phyloP scores from a whole-genome alignment of 768 basidiomycete genomes.

The Lactarius deliciosus region DNA sequence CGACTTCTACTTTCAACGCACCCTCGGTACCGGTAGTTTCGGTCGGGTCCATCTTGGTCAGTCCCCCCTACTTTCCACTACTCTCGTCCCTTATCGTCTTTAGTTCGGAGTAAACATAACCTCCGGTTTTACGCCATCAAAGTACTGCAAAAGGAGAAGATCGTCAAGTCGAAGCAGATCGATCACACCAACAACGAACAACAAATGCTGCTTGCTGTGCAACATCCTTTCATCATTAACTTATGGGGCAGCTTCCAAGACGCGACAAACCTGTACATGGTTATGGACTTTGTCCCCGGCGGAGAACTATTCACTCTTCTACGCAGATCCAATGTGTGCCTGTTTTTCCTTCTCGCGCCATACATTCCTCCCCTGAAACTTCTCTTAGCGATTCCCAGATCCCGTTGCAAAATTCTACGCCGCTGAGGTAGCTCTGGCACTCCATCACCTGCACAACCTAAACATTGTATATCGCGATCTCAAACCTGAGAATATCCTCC shows the following conservation, averaged over 20 bases:
- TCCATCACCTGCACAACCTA: slow-evolving; percentile 82
- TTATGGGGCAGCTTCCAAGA: slow-evolving; percentile 97
- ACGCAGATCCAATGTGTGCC: slow-evolving; percentile 79
- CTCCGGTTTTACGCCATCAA: slow-evolving; percentile 96
- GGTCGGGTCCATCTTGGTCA: slow-evolving; percentile 91
- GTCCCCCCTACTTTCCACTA: slow-evolving; percentile 11
- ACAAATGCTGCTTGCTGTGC: slow-evolving; percentile 76
- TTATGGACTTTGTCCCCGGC: slow-evolving; percentile 95
- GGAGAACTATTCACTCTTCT: slow-evolving; percentile 95
- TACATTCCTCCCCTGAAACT: slow-evolving; percentile 22
- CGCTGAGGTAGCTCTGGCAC: slow-evolving; percentile 89
- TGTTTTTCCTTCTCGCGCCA: not conserved
- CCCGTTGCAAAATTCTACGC: slow-evolving; percentile 98
- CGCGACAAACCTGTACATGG: slow-evolving; percentile 91
- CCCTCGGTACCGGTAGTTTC: slow-evolving; percentile 93
- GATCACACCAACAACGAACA: slow-evolving; percentile 98
- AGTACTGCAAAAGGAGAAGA: slow-evolving; percentile 89
- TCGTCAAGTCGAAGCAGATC: slow-evolving; percentile 90
- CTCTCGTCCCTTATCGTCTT: slow-evolving; percentile 1
- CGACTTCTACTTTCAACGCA: slow-evolving; percentile 81
- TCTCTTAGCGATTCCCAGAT: slow-evolving; percentile 82
- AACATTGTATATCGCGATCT: slow-evolving; percentile 97
- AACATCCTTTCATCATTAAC: slow-evolving; percentile 94
- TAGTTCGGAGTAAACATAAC: slow-evolving; percentile 90
- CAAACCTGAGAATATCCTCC: slow-evolving; percentile 95